phyloP scores from a whole-genome alignment of 306 rosid genomes.

The Ziziphus jujuba region DNA sequence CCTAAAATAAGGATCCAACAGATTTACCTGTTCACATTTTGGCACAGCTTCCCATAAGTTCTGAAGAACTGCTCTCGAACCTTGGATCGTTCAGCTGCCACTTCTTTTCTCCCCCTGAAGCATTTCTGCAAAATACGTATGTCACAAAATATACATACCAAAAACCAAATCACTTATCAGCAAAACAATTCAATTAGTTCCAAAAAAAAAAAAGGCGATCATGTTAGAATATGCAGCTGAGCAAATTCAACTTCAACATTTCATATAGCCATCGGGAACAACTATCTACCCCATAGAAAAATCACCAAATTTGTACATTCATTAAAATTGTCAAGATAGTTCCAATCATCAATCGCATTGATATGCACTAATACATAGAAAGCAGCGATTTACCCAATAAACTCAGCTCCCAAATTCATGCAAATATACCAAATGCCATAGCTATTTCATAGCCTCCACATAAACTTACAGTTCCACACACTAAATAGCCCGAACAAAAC shows the following conservation, averaged over 20 bases:
- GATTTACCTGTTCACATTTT: conserved; percentile 70
- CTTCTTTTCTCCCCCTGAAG: conserved; percentile 87
- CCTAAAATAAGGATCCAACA: conserved; percentile 14
- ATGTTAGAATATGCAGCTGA: neutral
- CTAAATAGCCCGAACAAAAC: neutral
- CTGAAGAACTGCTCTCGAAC: conserved; percentile 61
- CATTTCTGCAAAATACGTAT: conserved; percentile 65
- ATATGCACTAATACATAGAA: neutral
- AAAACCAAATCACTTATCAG: neutral
- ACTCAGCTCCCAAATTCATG: neutral
- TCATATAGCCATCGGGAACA: too few relatives aligned
- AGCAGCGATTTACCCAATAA: neutral
- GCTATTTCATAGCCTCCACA: neutral
- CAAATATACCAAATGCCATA: neutral
- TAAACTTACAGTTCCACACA: neutral
- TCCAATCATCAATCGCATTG: neutral
- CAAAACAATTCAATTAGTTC: neutral
- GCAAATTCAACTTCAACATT: neutral
- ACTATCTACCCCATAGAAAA: too few relatives aligned
- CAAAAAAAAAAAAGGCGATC: neutral
- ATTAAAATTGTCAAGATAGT: too few relatives aligned
- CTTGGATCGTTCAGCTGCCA: conserved; percentile 58
- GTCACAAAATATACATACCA: neutral
- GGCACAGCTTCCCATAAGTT: conserved; percentile 59
- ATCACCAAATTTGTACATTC: too few relatives aligned